A percentile compares a stretch with the other conserved stretches of the same genome.
These are phyloP conservation scores for Lachancea sp. DNA, from an alignment of 805 yeast species.

Conservation along the genomic window DNA sequence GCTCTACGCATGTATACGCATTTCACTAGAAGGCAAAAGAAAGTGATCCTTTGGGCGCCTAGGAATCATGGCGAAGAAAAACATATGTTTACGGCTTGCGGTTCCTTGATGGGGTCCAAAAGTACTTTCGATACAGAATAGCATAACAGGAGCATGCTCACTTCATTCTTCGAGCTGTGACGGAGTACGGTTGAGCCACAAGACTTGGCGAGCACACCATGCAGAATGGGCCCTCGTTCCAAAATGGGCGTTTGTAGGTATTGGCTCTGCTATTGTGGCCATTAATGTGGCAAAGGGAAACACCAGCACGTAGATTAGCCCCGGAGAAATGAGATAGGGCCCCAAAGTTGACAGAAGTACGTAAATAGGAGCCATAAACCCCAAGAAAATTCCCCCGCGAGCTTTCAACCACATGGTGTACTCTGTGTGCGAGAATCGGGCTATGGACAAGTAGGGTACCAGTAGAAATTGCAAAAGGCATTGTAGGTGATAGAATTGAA, in stretches of 20 bases:
- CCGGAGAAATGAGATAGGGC: conserved; percentile 40
- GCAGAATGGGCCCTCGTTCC: conserved; percentile 12
- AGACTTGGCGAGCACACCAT: conserved; percentile 29
- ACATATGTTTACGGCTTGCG: too few relatives aligned
- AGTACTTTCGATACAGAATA: too few relatives aligned
- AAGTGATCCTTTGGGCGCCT: too few relatives aligned
- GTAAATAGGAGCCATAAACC: conserved; percentile 47
- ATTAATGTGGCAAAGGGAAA: conserved; percentile 47
- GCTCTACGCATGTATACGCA: too few relatives aligned
- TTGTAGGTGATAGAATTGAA: conserved; percentile 26
- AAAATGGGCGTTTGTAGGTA: conserved; percentile 23
- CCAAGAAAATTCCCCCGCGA: conserved; percentile 50
- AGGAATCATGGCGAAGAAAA: too few relatives aligned
- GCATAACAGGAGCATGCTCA: too few relatives aligned
- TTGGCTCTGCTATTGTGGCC: conserved; percentile 47
- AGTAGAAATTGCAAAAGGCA: conserved; percentile 42
- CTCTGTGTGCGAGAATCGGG: conserved; percentile 40
- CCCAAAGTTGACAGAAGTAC: conserved; percentile 29
- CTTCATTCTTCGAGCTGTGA: not conserved
- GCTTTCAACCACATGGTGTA: conserved; percentile 44
- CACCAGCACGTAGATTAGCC: conserved; percentile 48
- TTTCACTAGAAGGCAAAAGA: too few relatives aligned
- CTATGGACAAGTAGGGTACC: conserved; percentile 43
- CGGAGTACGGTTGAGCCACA: conserved; percentile 23
- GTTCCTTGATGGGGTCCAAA: too few relatives aligned